A percentile compares a stretch with the other conserved stretches of the same genome.
These are phyloP conservation scores for Sporothrix mexicana DNA, from an alignment of 2,329 filamentous ascomycete genomes.

Conservation along the genomic window DNA sequence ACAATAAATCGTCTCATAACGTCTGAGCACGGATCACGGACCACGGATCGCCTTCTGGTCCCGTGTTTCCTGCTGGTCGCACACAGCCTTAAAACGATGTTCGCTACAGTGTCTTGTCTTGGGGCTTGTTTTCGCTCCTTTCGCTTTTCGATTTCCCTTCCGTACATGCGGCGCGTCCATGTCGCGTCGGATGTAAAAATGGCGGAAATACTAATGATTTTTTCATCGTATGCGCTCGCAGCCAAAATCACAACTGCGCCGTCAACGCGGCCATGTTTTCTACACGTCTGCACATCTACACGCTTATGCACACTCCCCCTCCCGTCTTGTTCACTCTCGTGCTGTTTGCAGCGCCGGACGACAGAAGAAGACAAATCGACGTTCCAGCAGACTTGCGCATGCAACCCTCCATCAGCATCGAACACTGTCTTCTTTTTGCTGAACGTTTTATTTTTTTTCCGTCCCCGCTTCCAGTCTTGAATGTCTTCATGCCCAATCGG, in stretches of 20 bases:
- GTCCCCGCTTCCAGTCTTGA: background rate
- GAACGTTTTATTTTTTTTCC: background rate
- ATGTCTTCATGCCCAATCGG: slow-evolving; percentile 23
- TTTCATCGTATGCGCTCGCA: too few species aligned
- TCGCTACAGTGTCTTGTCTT: background rate
- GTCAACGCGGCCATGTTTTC: background rate
- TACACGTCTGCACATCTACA: too few species aligned
- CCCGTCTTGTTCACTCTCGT: background rate
- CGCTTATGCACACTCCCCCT: slow-evolving; percentile 24
- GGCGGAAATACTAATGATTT: too few species aligned
- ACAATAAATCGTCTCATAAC: slow-evolving; percentile 4
- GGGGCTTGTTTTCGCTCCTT: background rate
- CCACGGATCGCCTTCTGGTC: background rate
- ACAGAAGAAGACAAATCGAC: background rate
- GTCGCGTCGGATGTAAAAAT: too few species aligned
- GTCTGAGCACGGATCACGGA: slow-evolving; percentile 14
- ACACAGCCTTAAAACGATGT: slow-evolving; percentile 20
- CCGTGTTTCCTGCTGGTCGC: background rate
- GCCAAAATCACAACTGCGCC: background rate
- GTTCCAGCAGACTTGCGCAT: slow-evolving; percentile 11
- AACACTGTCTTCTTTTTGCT: background rate
- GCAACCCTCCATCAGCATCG: background rate
- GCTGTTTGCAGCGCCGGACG: background rate
- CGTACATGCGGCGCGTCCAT: too few species aligned
- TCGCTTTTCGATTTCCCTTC: background rate